Evolutionary conservation across 495 filamentous ascomycete genomes (phyloP).

Genomic region (Aspergillus ellipticus): DNA sequence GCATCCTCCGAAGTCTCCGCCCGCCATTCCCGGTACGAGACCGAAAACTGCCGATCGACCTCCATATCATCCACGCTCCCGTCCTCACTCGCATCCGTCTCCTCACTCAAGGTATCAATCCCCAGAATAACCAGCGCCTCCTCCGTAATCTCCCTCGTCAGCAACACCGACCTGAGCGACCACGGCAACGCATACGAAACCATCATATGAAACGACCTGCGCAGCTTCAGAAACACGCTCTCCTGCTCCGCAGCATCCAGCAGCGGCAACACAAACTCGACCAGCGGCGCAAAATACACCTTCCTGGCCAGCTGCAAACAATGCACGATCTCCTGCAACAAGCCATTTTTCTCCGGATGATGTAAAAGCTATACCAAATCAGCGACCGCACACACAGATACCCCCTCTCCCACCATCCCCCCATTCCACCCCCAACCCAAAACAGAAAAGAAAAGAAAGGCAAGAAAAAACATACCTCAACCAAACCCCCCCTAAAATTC

Average conservation of each 20-base stretch:
- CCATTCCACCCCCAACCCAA: background rate
- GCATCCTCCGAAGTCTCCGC: conserved; percentile 24
- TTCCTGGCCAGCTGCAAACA: conserved; percentile 41
- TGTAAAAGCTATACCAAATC: conserved; percentile 26
- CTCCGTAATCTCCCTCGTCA: conserved; percentile 50
- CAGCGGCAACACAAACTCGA: conserved; percentile 35
- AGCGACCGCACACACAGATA: background rate
- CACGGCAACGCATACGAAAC: conserved; percentile 61
- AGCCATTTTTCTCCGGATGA: conserved; percentile 19
- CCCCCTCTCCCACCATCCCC: background rate
- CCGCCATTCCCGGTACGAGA: conserved; percentile 39
- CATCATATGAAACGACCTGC: conserved; percentile 60
- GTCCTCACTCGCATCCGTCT: conserved; percentile 11
- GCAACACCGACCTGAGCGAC: conserved; percentile 42
- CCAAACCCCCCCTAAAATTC: conserved; percentile 37
- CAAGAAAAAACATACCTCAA: conserved; percentile 28
- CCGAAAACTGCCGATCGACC: conserved; percentile 33
- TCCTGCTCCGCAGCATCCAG: conserved; percentile 29
- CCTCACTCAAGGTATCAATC: conserved; percentile 35
- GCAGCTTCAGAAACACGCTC: conserved; percentile 45
- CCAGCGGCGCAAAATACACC: conserved; percentile 46
- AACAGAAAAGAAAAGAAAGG: background rate
- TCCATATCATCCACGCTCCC: conserved; percentile 34
- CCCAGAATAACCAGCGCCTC: conserved; percentile 56
- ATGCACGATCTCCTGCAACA: conserved; percentile 37